Evolutionary conservation across 768 basidiomycete species (phyloP), one percentile per base, ranked within the genome.

Genomic region (Lactarius deliciosus): DNA sequence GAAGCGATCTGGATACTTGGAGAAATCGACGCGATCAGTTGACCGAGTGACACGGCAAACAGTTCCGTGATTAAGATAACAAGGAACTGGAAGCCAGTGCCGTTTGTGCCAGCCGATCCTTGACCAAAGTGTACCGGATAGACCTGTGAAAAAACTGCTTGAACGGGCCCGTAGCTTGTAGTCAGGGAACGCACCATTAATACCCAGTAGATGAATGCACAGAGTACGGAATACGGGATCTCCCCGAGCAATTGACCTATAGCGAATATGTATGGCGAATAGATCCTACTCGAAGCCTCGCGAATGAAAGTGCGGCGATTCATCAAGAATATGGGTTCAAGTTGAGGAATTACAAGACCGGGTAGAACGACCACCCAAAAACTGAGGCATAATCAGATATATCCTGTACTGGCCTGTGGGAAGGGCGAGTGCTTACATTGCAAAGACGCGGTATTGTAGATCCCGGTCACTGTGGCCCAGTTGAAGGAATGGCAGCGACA

Each of bases 271-370:
- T 86, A 88, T 0, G 92, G 88, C 0, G 89, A 90, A 77, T 95
- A 95, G 72, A 96, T 94, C 68, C 91, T 85, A 78, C 90, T 91
- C 2, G 89, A 90, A 0, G 92, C 82, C 77, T 95, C 93, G 81
- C 66, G 68, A 57, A 69, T 62, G 22, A 58, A 73, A 70, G 73
- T 70, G 75, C 79, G 77, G 74, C 93, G 79, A 69, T 89, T 89
- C 75, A 85, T 77, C 71, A 96, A 88, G 79, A 92, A 96, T 76
- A 91, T 75, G 0, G 94, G 93, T 76, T 92, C 89, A 56, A 91
- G 86, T 74, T 92, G 92, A 1, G 85, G 78, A 81, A 95, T 90
- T 66, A 96, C 79, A 64, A 94, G 83, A n/a, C 90, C 87, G 16
- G 90, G 91, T 10, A 91, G 72, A 40, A 90, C 82, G 43, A 81